phyloP scores from a whole-genome alignment of 768 basidiomycete genomes.

The Phylloporus rhodoxanthus region DNA sequence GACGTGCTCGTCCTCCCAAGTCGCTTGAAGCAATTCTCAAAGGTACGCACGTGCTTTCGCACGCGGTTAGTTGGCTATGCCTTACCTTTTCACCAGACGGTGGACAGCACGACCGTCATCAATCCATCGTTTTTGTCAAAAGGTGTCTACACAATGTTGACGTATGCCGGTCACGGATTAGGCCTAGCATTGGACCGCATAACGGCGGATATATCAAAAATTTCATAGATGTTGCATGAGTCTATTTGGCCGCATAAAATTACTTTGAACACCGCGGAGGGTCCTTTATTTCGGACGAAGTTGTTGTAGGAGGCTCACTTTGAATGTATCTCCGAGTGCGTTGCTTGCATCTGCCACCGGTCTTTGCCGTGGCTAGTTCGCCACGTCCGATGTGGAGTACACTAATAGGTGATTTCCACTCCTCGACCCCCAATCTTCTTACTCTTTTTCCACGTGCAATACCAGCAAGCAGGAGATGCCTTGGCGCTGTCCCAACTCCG shows the following conservation, averaged over 20 bases:
- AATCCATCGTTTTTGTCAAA: constrained; percentile 81
- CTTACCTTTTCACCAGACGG: constrained; percentile 42
- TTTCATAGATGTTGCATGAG: constrained; percentile 26
- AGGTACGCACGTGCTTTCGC: constrained; percentile 43
- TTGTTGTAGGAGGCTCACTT: neutral
- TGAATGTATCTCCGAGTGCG: neutral
- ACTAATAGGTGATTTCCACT: too few relatives aligned
- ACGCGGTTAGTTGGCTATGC: neutral
- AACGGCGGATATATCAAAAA: constrained; percentile 20
- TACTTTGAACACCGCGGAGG: too few relatives aligned
- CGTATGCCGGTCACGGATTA: constrained; percentile 25
- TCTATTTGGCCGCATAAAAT: too few relatives aligned
- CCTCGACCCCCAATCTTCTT: too few relatives aligned
- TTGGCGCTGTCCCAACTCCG: neutral
- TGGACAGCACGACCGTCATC: constrained; percentile 71
- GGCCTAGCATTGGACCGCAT: constrained; percentile 28
- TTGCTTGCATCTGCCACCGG: neutral
- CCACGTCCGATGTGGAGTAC: too few relatives aligned
- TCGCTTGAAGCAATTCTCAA: constrained; percentile 82
- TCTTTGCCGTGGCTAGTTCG: too few relatives aligned
- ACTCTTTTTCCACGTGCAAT: too few relatives aligned
- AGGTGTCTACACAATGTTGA: constrained; percentile 47
- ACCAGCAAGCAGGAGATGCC: too few relatives aligned
- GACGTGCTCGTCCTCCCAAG: constrained; percentile 87
- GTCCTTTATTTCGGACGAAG: too few relatives aligned